Base-by-base conservation (phyloP, 169 alveolate genomes). In the Babesia divergens region DNA sequence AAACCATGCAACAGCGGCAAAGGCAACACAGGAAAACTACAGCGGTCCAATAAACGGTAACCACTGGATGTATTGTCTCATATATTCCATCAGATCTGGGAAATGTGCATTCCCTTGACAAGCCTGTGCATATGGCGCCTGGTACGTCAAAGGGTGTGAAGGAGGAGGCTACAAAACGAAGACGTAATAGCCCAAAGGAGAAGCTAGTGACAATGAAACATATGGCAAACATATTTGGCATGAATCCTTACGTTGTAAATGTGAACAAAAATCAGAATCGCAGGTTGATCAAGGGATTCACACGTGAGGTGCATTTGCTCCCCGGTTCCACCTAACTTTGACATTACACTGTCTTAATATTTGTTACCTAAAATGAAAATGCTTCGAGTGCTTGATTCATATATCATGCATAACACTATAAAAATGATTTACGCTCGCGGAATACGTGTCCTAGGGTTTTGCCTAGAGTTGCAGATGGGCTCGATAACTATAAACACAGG, bases 271-370 rank as follows among this genome's bases (percentile, higher is more conserved):
- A 11, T 20, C 46, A 6, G 24, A 31, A 46, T 22, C 72, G 72
- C n/a, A 62, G 59, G 51, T 47, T 47, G 9, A 46, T 31, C 72
- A 62, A 62, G 72, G 72, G 72, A 13, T 62, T 62, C 59, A 46
- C 59, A n/a, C 38, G 59, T 8, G 72, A 62, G 29, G 49, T 40
- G 13, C 72, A 62, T 37, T 20, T 62, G 35, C 9, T 62, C 60
- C 72, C 72, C 6, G 72, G 72, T 4, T 62, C 72, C 22, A 62
- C 72, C n/a, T 62, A 51, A 24, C 24, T 16, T n/a, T n/a, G n/a
- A n/a, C n/a, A n/a, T n/a, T n/a, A n/a, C n/a, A n/a, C n/a, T n/a
- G n/a, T n/a, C n/a, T n/a, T n/a, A n/a, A n/a, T n/a, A n/a, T n/a
- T n/a, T n/a, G n/a, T n/a, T n/a, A n/a, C n/a, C n/a, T n/a, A n/a